A percentile compares a stretch with the other conserved stretches of the same genome.
These are phyloP conservation scores for Silene latifolia DNA, from an alignment of 148 eudicot species.

Conservation along the genomic window DNA sequence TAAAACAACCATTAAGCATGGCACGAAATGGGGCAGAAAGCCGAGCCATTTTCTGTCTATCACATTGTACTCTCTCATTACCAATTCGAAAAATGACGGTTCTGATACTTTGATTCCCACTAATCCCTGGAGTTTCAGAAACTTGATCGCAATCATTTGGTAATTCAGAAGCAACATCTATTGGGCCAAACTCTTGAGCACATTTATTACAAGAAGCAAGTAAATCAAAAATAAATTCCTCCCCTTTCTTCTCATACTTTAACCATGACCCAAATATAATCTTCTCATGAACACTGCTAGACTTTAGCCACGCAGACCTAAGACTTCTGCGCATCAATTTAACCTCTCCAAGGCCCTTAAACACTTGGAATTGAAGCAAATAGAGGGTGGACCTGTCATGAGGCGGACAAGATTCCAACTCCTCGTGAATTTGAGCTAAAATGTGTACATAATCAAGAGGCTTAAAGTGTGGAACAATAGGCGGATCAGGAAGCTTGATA, in stretches of 20 bases:
- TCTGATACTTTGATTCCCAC: conserved; percentile 27
- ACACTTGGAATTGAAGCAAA: conserved; percentile 83
- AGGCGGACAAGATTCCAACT: conserved; percentile 69
- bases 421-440: conserved; percentile 90
- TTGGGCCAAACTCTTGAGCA: conserved; percentile 56
- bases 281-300: conserved; percentile 71
- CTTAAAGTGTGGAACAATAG: conserved; percentile 70
- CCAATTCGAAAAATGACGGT: conserved; percentile 66
- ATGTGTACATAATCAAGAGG: conserved; percentile 94
- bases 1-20: conserved; percentile 88
- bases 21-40: conserved; percentile 86
- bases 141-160: conserved; percentile 24
- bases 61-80: conserved; percentile 66
- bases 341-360: conserved; percentile 89
- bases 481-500: conserved; percentile 86
- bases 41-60: conserved; percentile 67
- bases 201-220: conserved; percentile 72
- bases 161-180: conserved; percentile 74
- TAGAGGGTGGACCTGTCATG: conserved; percentile 62
- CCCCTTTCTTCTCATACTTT: conserved; percentile 88
- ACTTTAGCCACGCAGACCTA: conserved; percentile 72
- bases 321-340: conserved; percentile 93
- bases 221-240: conserved; percentile 66
- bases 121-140: conserved; percentile 12
- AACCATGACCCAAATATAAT: conserved; percentile 89